Base-by-base conservation (phyloP, 805 yeast species). In the Cyberlindnera petersonii region DNA sequence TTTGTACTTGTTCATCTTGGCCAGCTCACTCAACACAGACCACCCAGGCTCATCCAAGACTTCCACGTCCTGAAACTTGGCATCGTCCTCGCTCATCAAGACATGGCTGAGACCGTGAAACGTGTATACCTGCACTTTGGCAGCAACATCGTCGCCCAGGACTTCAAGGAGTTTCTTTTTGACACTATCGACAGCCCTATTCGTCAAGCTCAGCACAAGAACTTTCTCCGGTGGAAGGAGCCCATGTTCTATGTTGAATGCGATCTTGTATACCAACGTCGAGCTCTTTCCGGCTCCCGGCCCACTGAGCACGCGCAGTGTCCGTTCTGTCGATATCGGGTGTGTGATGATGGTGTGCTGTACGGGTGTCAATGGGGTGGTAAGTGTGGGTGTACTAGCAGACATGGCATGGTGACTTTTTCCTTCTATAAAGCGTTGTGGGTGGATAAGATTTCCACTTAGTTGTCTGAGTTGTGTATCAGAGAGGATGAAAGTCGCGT, bases 281-380 rank as follows among this genome's bases (percentile, higher is more conserved):
- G 65, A 62, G 0, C 88, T 80, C 51, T 82, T 82, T 3, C 91
- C 89, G 8, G 84, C 72, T 4, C 89, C 88, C 1, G 89, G 87
- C 0, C 87, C 87, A 0, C 88, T 84, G 8, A 68, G 62, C 2
- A 82, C 65, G 26, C 74, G 66, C 6, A 82, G 56, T 0, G 79
- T 59, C 7, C 66, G 59, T 14, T 63, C 55, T 7, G 65, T 62
- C 5, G 43, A 53, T 6, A 64, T 55, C 1, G 77, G 74, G 40
- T 59, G 58, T 1, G 58, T 52, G 9, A 79, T 72, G 6, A 77
- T 74, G 13, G 55, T 52, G 32, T 50, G 42, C 52, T 80, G 87
- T 0, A 72, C 55, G 3, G 57, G 58, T 0, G 82, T 75, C 22
- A 32, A 26, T 24, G 27, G 27, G 15, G 17, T 13, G 11, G 35